Evolutionary conservation across 2,329 filamentous ascomycete species (phyloP), one percentile per base, ranked within the genome.

Genomic region (Endoconidiophora laricicola): DNA sequence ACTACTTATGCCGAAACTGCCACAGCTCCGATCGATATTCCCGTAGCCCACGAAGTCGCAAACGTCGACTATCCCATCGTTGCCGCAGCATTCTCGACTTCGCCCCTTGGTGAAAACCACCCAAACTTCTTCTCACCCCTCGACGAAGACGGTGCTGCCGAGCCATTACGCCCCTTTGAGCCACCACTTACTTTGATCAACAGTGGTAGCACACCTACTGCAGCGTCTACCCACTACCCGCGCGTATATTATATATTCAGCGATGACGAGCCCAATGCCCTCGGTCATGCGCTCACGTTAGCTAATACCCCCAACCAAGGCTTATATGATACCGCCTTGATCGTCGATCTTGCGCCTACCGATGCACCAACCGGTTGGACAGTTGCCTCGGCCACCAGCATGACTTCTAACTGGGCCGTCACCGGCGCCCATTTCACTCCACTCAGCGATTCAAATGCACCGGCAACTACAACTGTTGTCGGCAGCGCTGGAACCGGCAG

Each of bases 241-340:
- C 91, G 90, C 1, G 79, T 94, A 1, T 86, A 90, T 66, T 96
- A 96, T 67, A 75, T 96, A 60, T 96, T 98, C 68, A 77, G 78
- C 57, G 88, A 96, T 63, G 91, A 96, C 64, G 87, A 95, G 60
- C 83, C 83, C 1, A 42, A 33, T 23, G 22, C 26, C 24, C 23
- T 50, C 23, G 29, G 37, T 22, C 72, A 78, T 37, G 79, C 83
- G 2, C 79, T 63, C 64, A 76, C 61, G 49, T 52, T 57, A 9
- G 55, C 57, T 44, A 59, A 61, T n/a, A 59, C 51, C 44, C 44
- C 47, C 41, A 26, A 45, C 43, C 18, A 29, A 36, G 44, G 51
- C 24, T 7, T 51, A 52, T 58, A 60, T 58, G 60, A 69, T 52
- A 69, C 76, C 45, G 65, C 74, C 37, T 60, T 81, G 41, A 58